These are phyloP conservation scores for Colletotrichum salicis DNA, from an alignment of 2,329 filamentous ascomycete species.

Conservation along the genomic window DNA sequence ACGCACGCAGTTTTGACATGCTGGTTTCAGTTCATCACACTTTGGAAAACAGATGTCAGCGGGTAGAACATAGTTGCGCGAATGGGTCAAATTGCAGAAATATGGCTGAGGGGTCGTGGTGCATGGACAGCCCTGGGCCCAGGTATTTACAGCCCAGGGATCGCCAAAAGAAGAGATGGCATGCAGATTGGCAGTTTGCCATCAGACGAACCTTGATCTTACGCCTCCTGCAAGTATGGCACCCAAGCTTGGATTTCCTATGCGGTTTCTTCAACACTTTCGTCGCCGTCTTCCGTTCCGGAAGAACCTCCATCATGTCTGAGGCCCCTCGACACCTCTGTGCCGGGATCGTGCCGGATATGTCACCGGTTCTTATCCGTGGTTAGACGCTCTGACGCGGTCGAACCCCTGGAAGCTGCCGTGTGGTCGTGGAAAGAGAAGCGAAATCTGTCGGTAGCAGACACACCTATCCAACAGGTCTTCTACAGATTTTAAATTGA, in stretches of 20 bases:
- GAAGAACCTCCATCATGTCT: background rate
- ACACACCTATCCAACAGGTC: background rate
- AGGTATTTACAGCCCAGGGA: no score
- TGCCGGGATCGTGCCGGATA: background rate
- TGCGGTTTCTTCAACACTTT: constrained; percentile 58
- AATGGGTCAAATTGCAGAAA: background rate
- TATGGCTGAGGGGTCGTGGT: background rate
- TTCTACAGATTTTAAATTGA: background rate
- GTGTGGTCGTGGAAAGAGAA: background rate
- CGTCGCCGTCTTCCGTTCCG: background rate
- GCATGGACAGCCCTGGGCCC: no score
- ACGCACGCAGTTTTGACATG: constrained; percentile 42
- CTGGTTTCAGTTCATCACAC: constrained; percentile 43
- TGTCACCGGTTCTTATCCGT: background rate
- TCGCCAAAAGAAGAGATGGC: background rate
- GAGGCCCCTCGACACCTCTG: background rate
- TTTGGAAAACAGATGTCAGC: background rate
- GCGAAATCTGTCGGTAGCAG: background rate
- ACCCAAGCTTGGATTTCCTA: constrained; percentile 64
- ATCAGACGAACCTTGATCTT: constrained; percentile 55
- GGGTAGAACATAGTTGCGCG: background rate
- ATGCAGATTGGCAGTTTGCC: background rate
- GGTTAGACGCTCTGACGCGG: background rate
- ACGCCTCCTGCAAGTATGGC: constrained; percentile 64
- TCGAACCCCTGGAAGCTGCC: no score